A percentile compares a stretch with the other conserved stretches of the same genome.
Evolutionary conservation across 2,329 filamentous ascomycete species (phyloP).

Genomic region (Cryphonectria carpinicola): DNA sequence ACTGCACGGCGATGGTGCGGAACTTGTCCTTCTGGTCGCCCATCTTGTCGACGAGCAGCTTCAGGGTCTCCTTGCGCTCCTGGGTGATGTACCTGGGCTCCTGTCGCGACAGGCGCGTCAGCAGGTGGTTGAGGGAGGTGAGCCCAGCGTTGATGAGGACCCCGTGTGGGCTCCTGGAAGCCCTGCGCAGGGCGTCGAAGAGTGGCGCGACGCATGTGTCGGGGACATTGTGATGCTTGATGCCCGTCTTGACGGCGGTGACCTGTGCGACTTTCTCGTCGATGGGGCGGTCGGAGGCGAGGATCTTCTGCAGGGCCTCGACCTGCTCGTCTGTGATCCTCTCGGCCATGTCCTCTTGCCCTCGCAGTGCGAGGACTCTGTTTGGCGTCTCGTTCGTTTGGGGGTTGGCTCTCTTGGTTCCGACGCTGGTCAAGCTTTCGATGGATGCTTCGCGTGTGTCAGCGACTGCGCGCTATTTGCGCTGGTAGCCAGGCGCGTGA

Average conservation of each 20-base stretch:
- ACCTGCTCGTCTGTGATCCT: slow-evolving; percentile 64
- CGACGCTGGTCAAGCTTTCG: not conserved
- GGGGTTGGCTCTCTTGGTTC: not conserved
- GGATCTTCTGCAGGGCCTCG: slow-evolving; percentile 54
- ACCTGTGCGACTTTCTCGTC: slow-evolving; percentile 74
- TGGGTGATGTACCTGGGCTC: slow-evolving; percentile 74
- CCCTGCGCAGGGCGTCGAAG: slow-evolving; percentile 80
- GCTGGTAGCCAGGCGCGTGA: slow-evolving; percentile 2
- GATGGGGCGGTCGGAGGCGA: slow-evolving; percentile 66
- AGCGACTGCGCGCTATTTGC: not conserved
- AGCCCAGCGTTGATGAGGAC: slow-evolving; percentile 82
- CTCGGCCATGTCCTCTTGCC: slow-evolving; percentile 51
- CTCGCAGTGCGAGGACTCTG: slow-evolving; percentile 16
- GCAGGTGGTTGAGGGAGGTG: slow-evolving; percentile 82
- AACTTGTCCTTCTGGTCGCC: slow-evolving; percentile 89
- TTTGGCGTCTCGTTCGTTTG: not conserved
- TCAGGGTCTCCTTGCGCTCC: slow-evolving; percentile 72
- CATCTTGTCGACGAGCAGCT: slow-evolving; percentile 79
- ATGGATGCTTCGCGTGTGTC: not conserved
- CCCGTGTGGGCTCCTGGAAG: slow-evolving; percentile 76
- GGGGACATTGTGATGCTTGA: slow-evolving; percentile 91
- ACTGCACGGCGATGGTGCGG: slow-evolving; percentile 72
- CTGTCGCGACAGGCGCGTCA: slow-evolving; percentile 85
- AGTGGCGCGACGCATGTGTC: slow-evolving; percentile 71
- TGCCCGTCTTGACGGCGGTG: slow-evolving; percentile 78